phyloP scores from a whole-genome alignment of 768 basidiomycete species.

The Hygrophoropsis aurantiaca region DNA sequence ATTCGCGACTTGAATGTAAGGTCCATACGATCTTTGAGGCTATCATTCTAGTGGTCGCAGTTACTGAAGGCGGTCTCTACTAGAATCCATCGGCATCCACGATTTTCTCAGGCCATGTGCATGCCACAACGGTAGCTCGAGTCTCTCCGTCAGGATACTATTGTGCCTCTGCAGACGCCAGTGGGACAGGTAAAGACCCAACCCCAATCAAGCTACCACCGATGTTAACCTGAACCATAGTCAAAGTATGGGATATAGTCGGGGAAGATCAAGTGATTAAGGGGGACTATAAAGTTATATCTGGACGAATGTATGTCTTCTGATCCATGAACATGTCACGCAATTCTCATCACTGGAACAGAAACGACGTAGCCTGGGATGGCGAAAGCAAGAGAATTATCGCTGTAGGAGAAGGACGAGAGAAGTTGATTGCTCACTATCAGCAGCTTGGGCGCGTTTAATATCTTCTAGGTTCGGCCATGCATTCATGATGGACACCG shows the following conservation, averaged over 20 bases:
- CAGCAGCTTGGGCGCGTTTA: neutral
- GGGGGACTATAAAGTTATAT: conserved; percentile 73
- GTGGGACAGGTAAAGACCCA: conserved; percentile 80
- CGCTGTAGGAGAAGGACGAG: conserved; percentile 88
- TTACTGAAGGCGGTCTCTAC: conserved; percentile 5
- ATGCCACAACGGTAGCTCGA: conserved; percentile 85
- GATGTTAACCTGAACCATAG: conserved; percentile 33
- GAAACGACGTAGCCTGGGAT: conserved; percentile 96
- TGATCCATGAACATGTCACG: neutral
- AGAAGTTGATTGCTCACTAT: conserved; percentile 52
- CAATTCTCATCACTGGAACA: conserved; percentile 24
- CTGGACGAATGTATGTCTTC: conserved; percentile 62
- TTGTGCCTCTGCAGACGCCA: conserved; percentile 85
- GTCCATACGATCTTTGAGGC: conserved; percentile 1
- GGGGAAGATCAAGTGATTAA: conserved; percentile 84
- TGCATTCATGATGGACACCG: conserved; percentile 82
- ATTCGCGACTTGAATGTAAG: conserved; percentile 81
- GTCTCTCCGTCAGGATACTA: conserved; percentile 94
- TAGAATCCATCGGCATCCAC: conserved; percentile 67
- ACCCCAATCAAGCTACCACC: too few relatives aligned
- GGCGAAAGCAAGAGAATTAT: conserved; percentile 96
- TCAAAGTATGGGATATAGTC: conserved; percentile 91
- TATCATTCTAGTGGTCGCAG: neutral
- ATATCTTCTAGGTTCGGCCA: conserved; percentile 64
- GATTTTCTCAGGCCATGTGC: conserved; percentile 77